A percentile compares a stretch with the other conserved stretches of the same genome.
phyloP scores from a whole-genome alignment of 169 alveolate genomes.

The Eimeria praecox region DNA sequence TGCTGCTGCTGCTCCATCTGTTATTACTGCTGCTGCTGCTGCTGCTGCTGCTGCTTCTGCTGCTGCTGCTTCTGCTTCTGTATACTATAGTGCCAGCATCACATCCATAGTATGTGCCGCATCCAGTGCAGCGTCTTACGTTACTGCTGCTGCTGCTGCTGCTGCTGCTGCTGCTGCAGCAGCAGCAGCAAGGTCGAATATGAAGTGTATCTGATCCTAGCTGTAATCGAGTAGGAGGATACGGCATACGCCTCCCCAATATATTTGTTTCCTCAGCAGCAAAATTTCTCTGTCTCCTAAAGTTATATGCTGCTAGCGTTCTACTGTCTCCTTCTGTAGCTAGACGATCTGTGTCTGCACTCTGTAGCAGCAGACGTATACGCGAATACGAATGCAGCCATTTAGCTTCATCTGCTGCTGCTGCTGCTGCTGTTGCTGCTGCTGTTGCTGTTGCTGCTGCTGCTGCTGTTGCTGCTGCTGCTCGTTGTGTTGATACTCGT shows the following conservation, averaged over 20 bases:
- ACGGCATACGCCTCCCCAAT: constrained; percentile 70
- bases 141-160: not conserved
- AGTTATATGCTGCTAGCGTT: not conserved
- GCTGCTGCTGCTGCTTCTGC: not conserved
- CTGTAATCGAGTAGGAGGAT: constrained; percentile 32
- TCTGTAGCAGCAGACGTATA: not conserved
- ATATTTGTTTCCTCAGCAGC: constrained; percentile 32
- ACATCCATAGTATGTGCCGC: too few species aligned
- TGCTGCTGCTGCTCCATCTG: not conserved
- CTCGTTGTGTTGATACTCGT: not conserved
- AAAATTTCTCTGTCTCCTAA: not conserved
- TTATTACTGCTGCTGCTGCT: not conserved
- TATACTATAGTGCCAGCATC: too few species aligned
- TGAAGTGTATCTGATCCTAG: not conserved
- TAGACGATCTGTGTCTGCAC: constrained; percentile 28
- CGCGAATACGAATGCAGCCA: not conserved
- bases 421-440: constrained; percentile 36
- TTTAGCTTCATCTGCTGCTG: not conserved
- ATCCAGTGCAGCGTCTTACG: not conserved
- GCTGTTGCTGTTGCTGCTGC: constrained; percentile 34
- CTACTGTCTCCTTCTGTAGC: constrained; percentile 39
- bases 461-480: constrained; percentile 49
- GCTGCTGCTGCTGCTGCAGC: not conserved
- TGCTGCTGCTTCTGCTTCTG: too few species aligned
- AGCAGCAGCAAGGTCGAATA: not conserved